Evolutionary conservation across 2,329 filamentous ascomycete genomes (phyloP), one percentile per base, ranked within the genome.

Genomic region (Thielaviopsis populi): DNA sequence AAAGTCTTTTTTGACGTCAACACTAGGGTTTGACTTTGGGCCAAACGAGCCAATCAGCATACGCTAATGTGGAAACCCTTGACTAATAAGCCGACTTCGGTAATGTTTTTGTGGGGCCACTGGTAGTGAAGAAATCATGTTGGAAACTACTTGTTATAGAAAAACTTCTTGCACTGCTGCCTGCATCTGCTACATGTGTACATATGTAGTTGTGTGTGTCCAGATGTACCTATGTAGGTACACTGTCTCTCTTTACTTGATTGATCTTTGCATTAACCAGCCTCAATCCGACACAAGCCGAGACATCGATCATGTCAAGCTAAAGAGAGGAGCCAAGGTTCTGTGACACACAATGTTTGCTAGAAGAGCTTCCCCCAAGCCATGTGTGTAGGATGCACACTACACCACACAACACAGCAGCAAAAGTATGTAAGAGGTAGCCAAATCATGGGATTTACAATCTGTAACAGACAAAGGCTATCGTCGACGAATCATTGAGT

Each of bases 251-350:
- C 33, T 37, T 8, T 8, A 37, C n/a, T 33, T 30, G n/a, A 46
- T 46, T 8, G 42, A 8, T 19, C 15, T n/a, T 30, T 37, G 53
- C 53, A 56, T 56, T 30, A 33, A 56, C 17, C 15, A 13, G 30
- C 2, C 22, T 30, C n/a, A 56, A 33, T 56, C 17, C 27, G 53
- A 56, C n/a, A 37, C 53, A 56, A 56, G 53, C 33, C 53, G 53
- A 56, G 53, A 56, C 53, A 56, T n/a, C 53, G 53, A 56, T 56
- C 53, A 56, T 37, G 53, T 56, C 10, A 22, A 37, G 17, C 53
- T n/a, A 56, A 6, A n/a, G 30, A 37, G 27, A 56, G n/a, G 53
- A 33, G 33, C 1, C 10, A 37, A 37, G 27, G 37, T 33, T 46
- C 53, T 56, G 53, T 56, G 53, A 56, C 53, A 37, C 27, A 30